Conservation (phyloP, 129 eudicot species). For the Artemisia argyi region DNA sequence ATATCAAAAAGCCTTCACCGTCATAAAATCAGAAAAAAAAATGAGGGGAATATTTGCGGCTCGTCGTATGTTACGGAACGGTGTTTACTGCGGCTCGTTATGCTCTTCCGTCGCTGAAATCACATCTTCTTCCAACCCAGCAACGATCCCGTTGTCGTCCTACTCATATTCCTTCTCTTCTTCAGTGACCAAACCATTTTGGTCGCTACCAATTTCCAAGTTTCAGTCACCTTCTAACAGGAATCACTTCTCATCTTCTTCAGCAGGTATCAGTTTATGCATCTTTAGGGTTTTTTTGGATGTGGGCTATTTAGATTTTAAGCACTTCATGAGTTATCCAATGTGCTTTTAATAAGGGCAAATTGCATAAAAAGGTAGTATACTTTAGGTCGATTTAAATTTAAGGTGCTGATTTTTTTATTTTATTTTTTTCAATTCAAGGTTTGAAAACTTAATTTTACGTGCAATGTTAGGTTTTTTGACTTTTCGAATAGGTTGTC, state of each 20-base stretch:
- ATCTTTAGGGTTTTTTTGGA: neutral
- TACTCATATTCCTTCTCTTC: conserved; percentile 21
- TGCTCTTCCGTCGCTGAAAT: conserved; percentile 34
- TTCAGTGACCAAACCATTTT: conserved; percentile 29
- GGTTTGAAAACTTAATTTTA: no score
- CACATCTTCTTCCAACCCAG: conserved; percentile 31
- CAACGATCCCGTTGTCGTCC: conserved; percentile 26
- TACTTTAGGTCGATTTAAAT: no score
- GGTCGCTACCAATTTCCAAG: conserved; percentile 21
- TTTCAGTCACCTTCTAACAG: conserved; percentile 30
- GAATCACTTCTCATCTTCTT: conserved; percentile 33
- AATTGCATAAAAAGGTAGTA: no score
- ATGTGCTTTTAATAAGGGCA: no score
- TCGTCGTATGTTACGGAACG: conserved; percentile 39
- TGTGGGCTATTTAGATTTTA: neutral
- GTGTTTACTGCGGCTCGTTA: conserved; percentile 36
- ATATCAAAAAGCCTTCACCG: no score
- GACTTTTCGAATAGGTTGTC: no score
- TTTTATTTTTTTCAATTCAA: no score
- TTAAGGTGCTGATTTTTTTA: no score
- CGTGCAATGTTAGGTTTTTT: no score
- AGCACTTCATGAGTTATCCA: neutral
- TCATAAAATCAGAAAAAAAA: neutral
- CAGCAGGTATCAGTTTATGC: conserved; percentile 23
- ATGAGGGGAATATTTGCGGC: conserved; percentile 37